Base-by-base conservation (phyloP, 768 basidiomycete genomes). In the Collybia sordida region DNA sequence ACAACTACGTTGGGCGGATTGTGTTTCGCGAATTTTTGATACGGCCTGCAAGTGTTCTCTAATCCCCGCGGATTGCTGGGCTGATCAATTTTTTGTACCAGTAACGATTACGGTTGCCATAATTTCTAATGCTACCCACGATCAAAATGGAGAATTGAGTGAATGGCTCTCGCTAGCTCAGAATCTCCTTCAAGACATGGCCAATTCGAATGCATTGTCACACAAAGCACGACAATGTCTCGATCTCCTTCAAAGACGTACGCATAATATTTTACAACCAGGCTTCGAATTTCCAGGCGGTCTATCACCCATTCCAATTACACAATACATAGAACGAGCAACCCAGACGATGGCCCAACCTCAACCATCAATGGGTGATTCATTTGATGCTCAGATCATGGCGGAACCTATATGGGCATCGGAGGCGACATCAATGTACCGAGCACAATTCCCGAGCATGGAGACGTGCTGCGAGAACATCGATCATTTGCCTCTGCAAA, bases 1-100 rank as follows among this genome's bases (percentile, higher is more conserved):
- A 25, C 51, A 47, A 43, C 21, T 56, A 8, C 31, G 42, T n/a
- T 56, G 51, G 51, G 25, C 51, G 18, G 55, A 53, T 25, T 31
- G 25, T 31, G 44, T 39, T 5, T 37, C 37, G 4, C 42, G 52
- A 34, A 31, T 56, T 28, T 53, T 53, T 44, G 55, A 56, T 36
- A 38, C 42, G 23, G 45, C 47, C 31, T 41, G 55, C 50, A 21
- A 43, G 51, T 50, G 17, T 3, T 7, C 17, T 21, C 22, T 6
- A 12, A 3, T 24, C 14, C 6, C 5, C 9, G 15, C 14, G 25
- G 11, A 4, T 25, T 18, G n/a, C 17, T 17, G 18, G 14, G 18
- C 25, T 34, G 31, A 31, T 36, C 5, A 27, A 27, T 15, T 4
- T 23, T 28, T n/a, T 35, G n/a, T 31, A 40, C 22, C 35, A 53